phyloP scores from a whole-genome alignment of 805 yeast genomes.

The Blastobotrys attinorum region DNA sequence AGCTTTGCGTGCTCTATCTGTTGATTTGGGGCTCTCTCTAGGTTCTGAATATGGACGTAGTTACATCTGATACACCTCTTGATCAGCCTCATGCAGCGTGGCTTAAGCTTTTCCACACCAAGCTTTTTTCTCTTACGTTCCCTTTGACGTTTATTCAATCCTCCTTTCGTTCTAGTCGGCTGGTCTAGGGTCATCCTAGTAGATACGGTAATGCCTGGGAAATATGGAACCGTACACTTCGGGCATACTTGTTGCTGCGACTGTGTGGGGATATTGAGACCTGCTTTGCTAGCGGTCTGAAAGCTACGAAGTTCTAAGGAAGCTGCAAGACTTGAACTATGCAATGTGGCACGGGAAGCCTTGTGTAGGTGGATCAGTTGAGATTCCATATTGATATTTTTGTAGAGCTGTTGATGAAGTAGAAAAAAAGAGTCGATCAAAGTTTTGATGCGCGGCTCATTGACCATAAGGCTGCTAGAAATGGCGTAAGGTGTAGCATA shows the following conservation, averaged over 20 bases:
- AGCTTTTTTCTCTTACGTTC: neutral
- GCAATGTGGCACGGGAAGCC: conserved; percentile 1
- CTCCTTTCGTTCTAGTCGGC: neutral
- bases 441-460: neutral
- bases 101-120: neutral
- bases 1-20: no score
- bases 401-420: neutral
- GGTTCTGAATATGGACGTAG: neutral
- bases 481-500: no score
- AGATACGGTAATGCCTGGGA: conserved; percentile 6
- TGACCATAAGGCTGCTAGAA: neutral
- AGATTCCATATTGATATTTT: neutral
- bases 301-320: conserved; percentile 4
- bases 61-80: neutral
- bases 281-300: neutral
- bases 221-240: conserved; percentile 6
- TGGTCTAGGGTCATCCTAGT: neutral
- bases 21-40: no score
- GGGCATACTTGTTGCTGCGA: conserved; percentile 2
- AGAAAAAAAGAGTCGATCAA: no score
- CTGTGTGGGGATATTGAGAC: conserved; percentile 5
- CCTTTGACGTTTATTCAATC: conserved; percentile 5
- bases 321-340: conserved; percentile 1
- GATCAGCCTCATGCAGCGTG: neutral
- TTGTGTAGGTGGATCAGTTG: conserved; percentile 3